Percentiles rank a stretch among this genome's conserved stretches.
Conservation (phyloP, 805 yeast genomes). For the Debaryomyces hansenii region DNA sequence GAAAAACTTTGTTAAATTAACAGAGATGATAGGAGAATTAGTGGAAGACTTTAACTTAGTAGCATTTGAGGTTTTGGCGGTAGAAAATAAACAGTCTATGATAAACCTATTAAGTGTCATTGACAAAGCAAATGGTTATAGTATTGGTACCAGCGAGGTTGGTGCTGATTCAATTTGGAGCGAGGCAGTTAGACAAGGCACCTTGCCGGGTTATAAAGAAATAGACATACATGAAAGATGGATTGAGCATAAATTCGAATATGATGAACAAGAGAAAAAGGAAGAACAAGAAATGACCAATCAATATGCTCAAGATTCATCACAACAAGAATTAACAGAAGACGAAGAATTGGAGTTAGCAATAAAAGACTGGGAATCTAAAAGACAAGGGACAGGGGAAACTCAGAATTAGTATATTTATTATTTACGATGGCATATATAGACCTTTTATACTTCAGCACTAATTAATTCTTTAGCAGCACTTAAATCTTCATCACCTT, state of each 20-base stretch:
- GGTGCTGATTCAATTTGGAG: constrained; percentile 99
- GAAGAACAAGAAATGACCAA: constrained; percentile 46
- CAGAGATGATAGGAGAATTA: constrained; percentile 76
- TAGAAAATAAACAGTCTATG: constrained; percentile 93
- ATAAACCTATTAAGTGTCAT: constrained; percentile 71
- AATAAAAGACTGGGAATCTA: constrained; percentile 27
- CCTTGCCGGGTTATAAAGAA: constrained; percentile 46
- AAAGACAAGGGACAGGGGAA: constrained; percentile 25
- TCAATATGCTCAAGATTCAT: constrained; percentile 31
- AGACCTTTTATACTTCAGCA: neutral
- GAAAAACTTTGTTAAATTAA: constrained; percentile 60
- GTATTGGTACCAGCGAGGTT: constrained; percentile 87
- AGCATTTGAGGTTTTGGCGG: constrained; percentile 82
- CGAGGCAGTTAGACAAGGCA: constrained; percentile 86
- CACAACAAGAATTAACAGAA: constrained; percentile 42
- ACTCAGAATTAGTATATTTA: neutral
- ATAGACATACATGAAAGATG: constrained; percentile 91
- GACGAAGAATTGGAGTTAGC: constrained; percentile 71
- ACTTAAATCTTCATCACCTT: constrained; percentile 33
- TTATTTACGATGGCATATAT: neutral
- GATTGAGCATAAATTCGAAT: constrained; percentile 79
- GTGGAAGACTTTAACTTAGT: constrained; percentile 87
- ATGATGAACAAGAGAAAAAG: constrained; percentile 53
- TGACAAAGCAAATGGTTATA: constrained; percentile 92
- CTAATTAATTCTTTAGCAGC: constrained; percentile 23